Conservation (phyloP, 495 filamentous ascomycete genomes). For the Beverwykella pulmonaria region DNA sequence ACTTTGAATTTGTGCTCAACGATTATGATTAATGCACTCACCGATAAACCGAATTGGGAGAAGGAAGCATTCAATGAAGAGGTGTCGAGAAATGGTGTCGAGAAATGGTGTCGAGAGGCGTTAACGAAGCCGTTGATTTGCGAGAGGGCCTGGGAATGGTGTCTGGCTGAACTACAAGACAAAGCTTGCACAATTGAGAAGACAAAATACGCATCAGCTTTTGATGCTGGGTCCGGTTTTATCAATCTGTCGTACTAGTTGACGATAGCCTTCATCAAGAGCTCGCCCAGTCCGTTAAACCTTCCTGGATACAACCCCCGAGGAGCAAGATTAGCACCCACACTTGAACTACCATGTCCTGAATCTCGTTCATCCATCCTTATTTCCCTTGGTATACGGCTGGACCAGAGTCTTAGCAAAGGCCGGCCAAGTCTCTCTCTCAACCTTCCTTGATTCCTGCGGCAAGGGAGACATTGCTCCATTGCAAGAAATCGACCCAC, state of each 20-base stretch:
- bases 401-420: conserved; percentile 51
- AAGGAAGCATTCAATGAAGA: conserved; percentile 41
- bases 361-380: conserved; percentile 63
- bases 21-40: conserved; percentile 40
- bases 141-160: conserved; percentile 28
- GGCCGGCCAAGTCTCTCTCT: background rate
- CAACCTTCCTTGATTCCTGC: background rate
- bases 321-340: conserved; percentile 61
- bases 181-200: conserved; percentile 6
- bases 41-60: conserved; percentile 45
- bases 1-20: too few relatives aligned
- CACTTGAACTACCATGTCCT: conserved; percentile 58
- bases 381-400: conserved; percentile 63
- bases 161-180: conserved; percentile 11
- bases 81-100: conserved; percentile 20
- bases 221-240: conserved; percentile 27
- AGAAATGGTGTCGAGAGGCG: background rate
- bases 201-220: conserved; percentile 13
- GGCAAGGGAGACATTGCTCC: background rate
- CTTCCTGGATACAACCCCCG: conserved; percentile 18
- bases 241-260: conserved; percentile 38
- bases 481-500: too few relatives aligned
- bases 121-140: background rate
- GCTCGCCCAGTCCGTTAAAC: conserved; percentile 24
- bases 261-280: conserved; percentile 7